Conservation (phyloP, 495 filamentous ascomycete genomes). For the Bryoglossum gracile region DNA sequence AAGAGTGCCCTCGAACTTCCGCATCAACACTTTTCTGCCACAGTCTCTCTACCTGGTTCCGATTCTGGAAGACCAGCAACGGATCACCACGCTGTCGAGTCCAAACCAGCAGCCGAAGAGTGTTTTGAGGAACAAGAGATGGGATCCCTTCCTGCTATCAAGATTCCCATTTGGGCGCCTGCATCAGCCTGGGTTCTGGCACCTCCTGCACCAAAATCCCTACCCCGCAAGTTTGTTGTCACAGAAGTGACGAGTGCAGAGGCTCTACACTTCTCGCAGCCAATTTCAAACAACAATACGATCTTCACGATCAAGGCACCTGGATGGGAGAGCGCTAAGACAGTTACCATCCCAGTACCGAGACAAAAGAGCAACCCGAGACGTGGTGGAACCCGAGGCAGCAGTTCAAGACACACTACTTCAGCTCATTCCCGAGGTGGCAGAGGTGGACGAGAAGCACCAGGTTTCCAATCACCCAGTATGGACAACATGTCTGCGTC, state of each 20-base stretch:
- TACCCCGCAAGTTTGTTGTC: constrained; percentile 30
- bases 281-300: constrained; percentile 32
- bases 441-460: constrained; percentile 17
- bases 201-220: constrained; percentile 25
- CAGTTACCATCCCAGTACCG: constrained; percentile 32
- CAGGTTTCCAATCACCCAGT: constrained; percentile 19
- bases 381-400: constrained; percentile 30
- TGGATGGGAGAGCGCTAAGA: constrained; percentile 35
- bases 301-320: constrained; percentile 38
- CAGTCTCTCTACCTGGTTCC: constrained; percentile 49
- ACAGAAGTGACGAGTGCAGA: constrained; percentile 33
- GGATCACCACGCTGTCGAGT: constrained; percentile 31
- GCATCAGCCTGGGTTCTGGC: constrained; percentile 37
- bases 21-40: constrained; percentile 41
- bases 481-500: constrained; percentile 15
- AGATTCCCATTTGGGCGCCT: constrained; percentile 54
- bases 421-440: constrained; percentile 23
- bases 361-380: constrained; percentile 41
- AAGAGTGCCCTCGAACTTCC: constrained; percentile 52
- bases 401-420: constrained; percentile 25
- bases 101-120: constrained; percentile 63
- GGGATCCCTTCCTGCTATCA: constrained; percentile 65
- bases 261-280: constrained; percentile 31
- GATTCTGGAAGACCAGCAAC: constrained; percentile 12
- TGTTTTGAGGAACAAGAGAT: constrained; percentile 80